phyloP scores from a whole-genome alignment of 768 basidiomycete genomes.

The Pleurotus eryngii region DNA sequence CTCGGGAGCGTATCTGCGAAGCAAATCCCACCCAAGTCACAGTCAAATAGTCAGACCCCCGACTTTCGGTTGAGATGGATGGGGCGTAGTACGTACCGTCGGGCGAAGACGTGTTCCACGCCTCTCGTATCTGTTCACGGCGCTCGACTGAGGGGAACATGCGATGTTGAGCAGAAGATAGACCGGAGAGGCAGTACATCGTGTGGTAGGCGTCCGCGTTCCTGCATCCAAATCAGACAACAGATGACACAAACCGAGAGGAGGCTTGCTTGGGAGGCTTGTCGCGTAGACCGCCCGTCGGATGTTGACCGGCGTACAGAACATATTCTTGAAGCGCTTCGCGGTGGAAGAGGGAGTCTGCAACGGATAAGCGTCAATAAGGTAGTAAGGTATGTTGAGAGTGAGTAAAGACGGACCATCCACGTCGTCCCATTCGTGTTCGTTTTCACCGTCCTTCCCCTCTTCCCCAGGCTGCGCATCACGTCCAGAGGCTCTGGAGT shows the following conservation, averaged over 20 bases:
- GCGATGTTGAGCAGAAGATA: slow-evolving; percentile 85
- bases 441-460: slow-evolving; percentile 10
- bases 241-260: not conserved
- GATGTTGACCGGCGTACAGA: slow-evolving; percentile 80
- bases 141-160: slow-evolving; percentile 46
- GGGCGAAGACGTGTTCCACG: slow-evolving; percentile 31
- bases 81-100: not conserved
- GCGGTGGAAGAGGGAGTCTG: slow-evolving; percentile 53
- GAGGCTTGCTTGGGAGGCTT: slow-evolving; percentile 86
- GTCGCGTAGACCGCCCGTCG: slow-evolving; percentile 84
- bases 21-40: slow-evolving; percentile 10
- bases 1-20: slow-evolving; percentile 27
- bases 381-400: too few relatives aligned
- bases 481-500: too few relatives aligned
- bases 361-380: too few relatives aligned
- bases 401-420: slow-evolving; percentile 46
- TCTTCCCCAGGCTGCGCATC: too few relatives aligned
- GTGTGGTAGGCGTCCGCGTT: slow-evolving; percentile 95
- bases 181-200: slow-evolving; percentile 85
- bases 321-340: slow-evolving; percentile 85
- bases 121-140: slow-evolving; percentile 26
- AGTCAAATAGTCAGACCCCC: too few relatives aligned
- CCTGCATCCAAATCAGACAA: slow-evolving; percentile 32
- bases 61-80: too few relatives aligned
- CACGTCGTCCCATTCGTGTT: slow-evolving; percentile 57